phyloP scores from a whole-genome alignment of 352 stramenopile genomes.

The Nothophytophthora sp. region DNA sequence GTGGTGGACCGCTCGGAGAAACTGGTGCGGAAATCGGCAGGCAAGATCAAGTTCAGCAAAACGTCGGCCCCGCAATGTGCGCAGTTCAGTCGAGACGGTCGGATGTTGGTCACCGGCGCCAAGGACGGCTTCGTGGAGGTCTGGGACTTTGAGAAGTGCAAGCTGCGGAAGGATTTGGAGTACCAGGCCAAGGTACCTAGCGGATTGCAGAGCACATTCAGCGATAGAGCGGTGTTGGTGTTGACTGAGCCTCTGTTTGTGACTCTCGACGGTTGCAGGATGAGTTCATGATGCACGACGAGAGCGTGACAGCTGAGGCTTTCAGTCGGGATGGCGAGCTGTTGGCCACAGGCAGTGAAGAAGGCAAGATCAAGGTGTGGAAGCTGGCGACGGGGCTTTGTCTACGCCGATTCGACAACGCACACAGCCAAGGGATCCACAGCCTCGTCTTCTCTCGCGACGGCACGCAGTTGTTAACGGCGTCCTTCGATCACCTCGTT shows the following conservation, averaged over 20 bases:
- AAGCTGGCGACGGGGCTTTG: slow-evolving; percentile 90
- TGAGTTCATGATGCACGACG: slow-evolving; percentile 94
- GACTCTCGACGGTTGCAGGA: slow-evolving; percentile 34
- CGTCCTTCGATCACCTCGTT: slow-evolving; percentile 87
- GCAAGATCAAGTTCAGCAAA: slow-evolving; percentile 92
- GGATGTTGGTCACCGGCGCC: slow-evolving; percentile 91
- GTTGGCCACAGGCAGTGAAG: slow-evolving; percentile 86
- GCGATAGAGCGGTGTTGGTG: not conserved
- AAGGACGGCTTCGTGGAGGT: slow-evolving; percentile 96
- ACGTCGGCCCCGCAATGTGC: slow-evolving; percentile 80
- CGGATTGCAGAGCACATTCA: too few relatives aligned
- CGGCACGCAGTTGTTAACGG: slow-evolving; percentile 90
- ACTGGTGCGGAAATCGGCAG: slow-evolving; percentile 56
- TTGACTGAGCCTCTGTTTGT: not conserved
- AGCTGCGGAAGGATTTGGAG: slow-evolving; percentile 89
- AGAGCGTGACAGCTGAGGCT: slow-evolving; percentile 83
- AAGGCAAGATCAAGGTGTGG: slow-evolving; percentile 93
- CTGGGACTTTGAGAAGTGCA: slow-evolving; percentile 92
- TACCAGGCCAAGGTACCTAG: slow-evolving; percentile 87
- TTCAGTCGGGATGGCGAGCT: slow-evolving; percentile 88
- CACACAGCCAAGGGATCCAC: slow-evolving; percentile 79
- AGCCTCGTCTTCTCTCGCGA: slow-evolving; percentile 91
- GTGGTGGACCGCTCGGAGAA: slow-evolving; percentile 63
- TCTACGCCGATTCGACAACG: slow-evolving; percentile 88
- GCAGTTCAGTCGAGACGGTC: slow-evolving; percentile 88